phyloP scores from a whole-genome alignment of 116 monocot genomes.

The Trichopus zeylanicus region DNA sequence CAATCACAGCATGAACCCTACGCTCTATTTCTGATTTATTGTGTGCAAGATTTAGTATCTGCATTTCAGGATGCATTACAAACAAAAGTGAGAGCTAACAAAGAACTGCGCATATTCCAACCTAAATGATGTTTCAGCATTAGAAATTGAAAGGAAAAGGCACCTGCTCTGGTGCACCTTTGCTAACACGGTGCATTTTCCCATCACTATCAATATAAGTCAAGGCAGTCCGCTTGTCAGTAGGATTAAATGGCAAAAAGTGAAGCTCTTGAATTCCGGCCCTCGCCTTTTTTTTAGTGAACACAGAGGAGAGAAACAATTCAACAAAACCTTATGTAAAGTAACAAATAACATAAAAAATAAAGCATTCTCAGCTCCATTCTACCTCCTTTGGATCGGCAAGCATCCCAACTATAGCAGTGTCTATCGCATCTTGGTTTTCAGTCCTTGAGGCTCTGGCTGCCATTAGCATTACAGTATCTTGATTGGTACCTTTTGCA shows the following conservation, averaged over 20 bases:
- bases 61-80: constrained; percentile 7
- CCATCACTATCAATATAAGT: constrained; percentile 72
- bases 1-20: constrained; percentile 89
- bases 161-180: constrained; percentile 93
- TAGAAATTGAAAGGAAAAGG: background rate
- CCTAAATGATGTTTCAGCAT: too few species aligned
- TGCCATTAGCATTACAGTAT: constrained; percentile 88
- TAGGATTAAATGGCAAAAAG: constrained; percentile 93
- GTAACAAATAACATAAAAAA: background rate
- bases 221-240: constrained; percentile 82
- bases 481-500: constrained; percentile 60
- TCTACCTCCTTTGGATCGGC: constrained; percentile 94
- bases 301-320: background rate
- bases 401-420: constrained; percentile 96
- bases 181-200: constrained; percentile 86
- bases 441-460: constrained; percentile 89
- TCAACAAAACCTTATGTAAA: background rate
- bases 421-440: constrained; percentile 99
- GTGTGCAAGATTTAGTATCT: constrained; percentile 91
- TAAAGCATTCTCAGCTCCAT: background rate
- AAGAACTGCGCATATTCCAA: too few species aligned
- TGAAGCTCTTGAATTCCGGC: constrained; percentile 81
- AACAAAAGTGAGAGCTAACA: too few species aligned
- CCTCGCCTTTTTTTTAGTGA: constrained; percentile 36
- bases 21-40: constrained; percentile 89